Conservation (phyloP, 2,329 filamentous ascomycete genomes). For the Epichloe sibirici region DNA sequence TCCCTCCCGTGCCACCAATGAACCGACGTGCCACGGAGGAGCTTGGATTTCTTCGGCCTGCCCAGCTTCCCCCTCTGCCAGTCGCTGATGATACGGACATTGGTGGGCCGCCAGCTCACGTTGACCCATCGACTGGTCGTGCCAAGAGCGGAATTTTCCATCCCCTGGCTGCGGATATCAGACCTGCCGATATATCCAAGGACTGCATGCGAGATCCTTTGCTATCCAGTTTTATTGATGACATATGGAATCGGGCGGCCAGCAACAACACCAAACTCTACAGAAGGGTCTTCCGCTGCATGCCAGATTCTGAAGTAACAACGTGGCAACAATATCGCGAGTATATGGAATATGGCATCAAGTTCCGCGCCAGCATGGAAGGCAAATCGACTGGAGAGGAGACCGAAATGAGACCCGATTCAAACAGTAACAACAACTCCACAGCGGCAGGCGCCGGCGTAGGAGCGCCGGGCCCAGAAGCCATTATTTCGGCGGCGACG, state of each 20-base stretch:
- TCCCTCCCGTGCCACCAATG: conserved; percentile 46
- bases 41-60: conserved; percentile 54
- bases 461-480: conserved; percentile 28
- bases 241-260: conserved; percentile 77
- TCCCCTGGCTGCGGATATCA: conserved; percentile 54
- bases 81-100: conserved; percentile 69
- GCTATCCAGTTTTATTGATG: conserved; percentile 67
- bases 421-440: conserved; percentile 16
- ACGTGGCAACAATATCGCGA: conserved; percentile 91
- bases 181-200: conserved; percentile 61
- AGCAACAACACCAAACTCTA: conserved; percentile 94
- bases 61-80: conserved; percentile 60
- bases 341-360: conserved; percentile 62
- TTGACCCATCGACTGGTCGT: conserved; percentile 38
- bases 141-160: conserved; percentile 33
- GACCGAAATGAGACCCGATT: conserved; percentile 30
- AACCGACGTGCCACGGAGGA: conserved; percentile 52
- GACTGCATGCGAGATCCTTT: conserved; percentile 94
- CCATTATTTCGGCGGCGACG: conserved; percentile 22
- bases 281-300: conserved; percentile 86
- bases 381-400: conserved; percentile 40
- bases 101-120: conserved; percentile 54
- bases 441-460: conserved; percentile 28
- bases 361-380: conserved; percentile 59
- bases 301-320: conserved; percentile 88